These are phyloP conservation scores for Ustilago trichophora DNA, from an alignment of 1,284 basidiomycete genomes.

Conservation along the genomic window DNA sequence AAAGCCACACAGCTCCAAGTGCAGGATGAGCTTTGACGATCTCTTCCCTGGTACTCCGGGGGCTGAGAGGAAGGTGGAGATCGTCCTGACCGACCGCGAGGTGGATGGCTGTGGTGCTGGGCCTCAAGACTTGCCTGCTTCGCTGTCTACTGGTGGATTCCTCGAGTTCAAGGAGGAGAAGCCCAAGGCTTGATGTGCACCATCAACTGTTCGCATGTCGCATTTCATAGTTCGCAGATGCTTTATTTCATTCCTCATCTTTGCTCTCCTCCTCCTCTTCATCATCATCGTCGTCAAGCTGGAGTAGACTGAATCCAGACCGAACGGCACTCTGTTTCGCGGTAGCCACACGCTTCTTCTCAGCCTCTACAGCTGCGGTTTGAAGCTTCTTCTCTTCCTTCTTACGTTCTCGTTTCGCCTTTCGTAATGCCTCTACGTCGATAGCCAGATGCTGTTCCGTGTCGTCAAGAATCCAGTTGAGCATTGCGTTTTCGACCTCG, in stretches of 20 bases:
- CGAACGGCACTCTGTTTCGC: constrained; percentile 20
- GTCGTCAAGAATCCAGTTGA: constrained; percentile 39
- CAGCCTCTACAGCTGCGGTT: constrained; percentile 7
- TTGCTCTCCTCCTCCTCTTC: constrained; percentile 20
- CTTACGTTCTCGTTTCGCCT: constrained; percentile 41
- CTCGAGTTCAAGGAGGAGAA: constrained; percentile 14
- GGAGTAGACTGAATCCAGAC: constrained; percentile 28
- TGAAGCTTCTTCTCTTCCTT: constrained; percentile 40
- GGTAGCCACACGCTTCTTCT: constrained; percentile 13
- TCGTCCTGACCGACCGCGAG: constrained; percentile 31
- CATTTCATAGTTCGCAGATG: too few relatives aligned
- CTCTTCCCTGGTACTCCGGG: constrained; percentile 35
- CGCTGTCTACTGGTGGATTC: constrained; percentile 40
- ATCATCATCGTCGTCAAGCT: constrained; percentile 25
- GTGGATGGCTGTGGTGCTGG: constrained; percentile 30
- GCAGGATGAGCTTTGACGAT: constrained; percentile 46
- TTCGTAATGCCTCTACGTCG: constrained; percentile 44
- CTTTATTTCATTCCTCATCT: constrained; percentile 8
- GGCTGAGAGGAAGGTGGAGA: constrained; percentile 27
- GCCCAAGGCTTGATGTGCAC: neutral
- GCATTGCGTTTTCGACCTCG: constrained; percentile 21
- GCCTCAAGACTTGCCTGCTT: constrained; percentile 17
- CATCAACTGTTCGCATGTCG: too few relatives aligned
- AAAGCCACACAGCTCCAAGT: constrained; percentile 30
- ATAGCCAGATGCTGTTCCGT: constrained; percentile 36